A percentile compares a stretch with the other conserved stretches of the same genome.
These are phyloP conservation scores for Solanum peruvianum DNA, from an alignment of 257 asterid genomes.

Conservation along the genomic window DNA sequence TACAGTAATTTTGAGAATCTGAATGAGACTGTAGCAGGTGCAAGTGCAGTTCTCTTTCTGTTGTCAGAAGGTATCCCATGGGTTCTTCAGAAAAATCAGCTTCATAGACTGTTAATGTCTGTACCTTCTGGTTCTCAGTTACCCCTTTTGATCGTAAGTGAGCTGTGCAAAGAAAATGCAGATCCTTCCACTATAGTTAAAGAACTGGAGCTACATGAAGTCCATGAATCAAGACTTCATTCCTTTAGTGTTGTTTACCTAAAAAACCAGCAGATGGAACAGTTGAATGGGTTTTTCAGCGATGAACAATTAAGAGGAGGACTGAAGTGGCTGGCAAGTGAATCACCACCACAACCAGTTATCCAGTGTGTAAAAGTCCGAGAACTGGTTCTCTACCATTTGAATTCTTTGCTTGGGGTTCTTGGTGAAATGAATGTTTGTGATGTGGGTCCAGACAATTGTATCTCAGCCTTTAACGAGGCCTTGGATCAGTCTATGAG, in stretches of 20 bases:
- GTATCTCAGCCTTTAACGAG: slow-evolving; percentile 59
- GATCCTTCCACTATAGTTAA: slow-evolving; percentile 33
- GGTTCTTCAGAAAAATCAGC: slow-evolving; percentile 52
- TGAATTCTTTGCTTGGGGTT: slow-evolving; percentile 36
- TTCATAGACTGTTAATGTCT: slow-evolving; percentile 38
- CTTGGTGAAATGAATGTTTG: slow-evolving; percentile 19
- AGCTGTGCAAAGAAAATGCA: slow-evolving; percentile 24
- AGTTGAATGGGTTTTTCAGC: slow-evolving; percentile 48
- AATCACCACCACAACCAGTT: slow-evolving; percentile 54
- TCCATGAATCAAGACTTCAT: slow-evolving; percentile 38
- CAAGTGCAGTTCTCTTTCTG: slow-evolving; percentile 61
- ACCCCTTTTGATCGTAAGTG: slow-evolving; percentile 70
- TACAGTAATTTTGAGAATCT: slow-evolving; percentile 25
- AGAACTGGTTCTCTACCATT: slow-evolving; percentile 53
- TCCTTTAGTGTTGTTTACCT: slow-evolving; percentile 35
- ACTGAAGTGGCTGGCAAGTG: slow-evolving; percentile 75
- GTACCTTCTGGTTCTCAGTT: slow-evolving; percentile 54
- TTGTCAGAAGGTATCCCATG: slow-evolving; percentile 44
- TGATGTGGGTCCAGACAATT: slow-evolving; percentile 41
- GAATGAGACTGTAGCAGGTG: slow-evolving; percentile 41
- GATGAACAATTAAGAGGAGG: slow-evolving; percentile 58
- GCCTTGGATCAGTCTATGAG: slow-evolving; percentile 48
- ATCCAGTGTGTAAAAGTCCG: slow-evolving; percentile 45
- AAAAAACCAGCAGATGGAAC: slow-evolving; percentile 21
- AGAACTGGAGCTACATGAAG: slow-evolving; percentile 40